Base-by-base conservation (phyloP, 805 yeast species). In the Teunomyces funiuensis region DNA sequence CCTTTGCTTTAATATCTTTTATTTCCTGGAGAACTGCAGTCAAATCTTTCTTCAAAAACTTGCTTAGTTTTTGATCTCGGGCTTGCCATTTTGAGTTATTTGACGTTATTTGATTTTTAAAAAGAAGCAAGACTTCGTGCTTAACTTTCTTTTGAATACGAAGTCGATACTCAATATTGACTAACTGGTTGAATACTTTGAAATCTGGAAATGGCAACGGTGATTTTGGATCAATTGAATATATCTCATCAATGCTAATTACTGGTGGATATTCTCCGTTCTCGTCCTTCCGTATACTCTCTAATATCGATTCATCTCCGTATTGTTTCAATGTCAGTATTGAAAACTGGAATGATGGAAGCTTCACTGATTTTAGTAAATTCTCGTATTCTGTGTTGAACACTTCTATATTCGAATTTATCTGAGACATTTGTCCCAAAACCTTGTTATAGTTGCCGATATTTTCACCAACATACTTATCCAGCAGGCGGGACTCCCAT, bases 71-170 rank as follows among this genome's bases (percentile, higher is more conserved):
- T 15, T 54, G 44, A 44, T 66, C 70, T 33, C 72, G 51, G 8
- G 52, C 36, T 11, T 54, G 55, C 75, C 75, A 70, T 43, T 61
- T 61, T 38, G 49, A 53, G 41, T 65, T 66, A 25, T 62, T 57
- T 13, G 57, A 49, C 1, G 49, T 43, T 20, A 68, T 50, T 30
- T 62, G 66, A 37, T 57, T 53, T 41, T 64, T 66, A 23, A 66
- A 55, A 37, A 55, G 52, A 10, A 54, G 52, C 39, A 69, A 52
- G 2, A 66, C 51, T 42, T 69, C 74, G 45, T 65, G 58, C 41
- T 65, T 61, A 36, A 69, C 53, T 50, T 64, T 58, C 40, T 55
- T 46, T 41, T 60, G 50, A 41, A 66, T 49, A 18, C 73, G 56
- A 33, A 60, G 47, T 26, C 62, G 44, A 40, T 52, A 63, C 43